Percentiles rank a stretch among this genome's conserved stretches.
phyloP scores from a whole-genome alignment of 306 rosid species.

The Begonia peltatifolia region DNA sequence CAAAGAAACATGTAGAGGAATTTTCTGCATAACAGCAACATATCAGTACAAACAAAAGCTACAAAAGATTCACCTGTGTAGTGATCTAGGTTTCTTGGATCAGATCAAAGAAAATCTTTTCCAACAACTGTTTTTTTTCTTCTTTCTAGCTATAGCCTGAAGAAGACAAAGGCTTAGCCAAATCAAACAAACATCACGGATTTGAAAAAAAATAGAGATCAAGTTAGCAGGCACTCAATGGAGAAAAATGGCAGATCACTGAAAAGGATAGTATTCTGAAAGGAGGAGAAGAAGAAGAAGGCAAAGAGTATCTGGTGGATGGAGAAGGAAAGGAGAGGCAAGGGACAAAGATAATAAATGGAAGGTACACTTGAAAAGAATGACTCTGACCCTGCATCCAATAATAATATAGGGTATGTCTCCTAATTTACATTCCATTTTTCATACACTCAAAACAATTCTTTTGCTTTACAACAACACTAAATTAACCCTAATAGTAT shows the following conservation, averaged over 20 bases:
- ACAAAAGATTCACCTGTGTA: constrained; percentile 4
- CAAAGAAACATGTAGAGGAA: not conserved
- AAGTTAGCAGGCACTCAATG: no score
- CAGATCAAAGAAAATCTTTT: constrained; percentile 2
- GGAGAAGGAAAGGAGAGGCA: constrained; percentile 77
- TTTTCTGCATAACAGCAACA: no score
- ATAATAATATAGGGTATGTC: constrained; percentile 58
- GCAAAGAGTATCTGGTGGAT: constrained; percentile 58
- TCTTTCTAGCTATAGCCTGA: not conserved
- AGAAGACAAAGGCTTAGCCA: no score
- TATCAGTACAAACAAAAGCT: constrained; percentile 1
- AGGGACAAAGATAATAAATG: constrained; percentile 93
- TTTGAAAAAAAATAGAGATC: no score
- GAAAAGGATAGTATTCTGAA: constrained; percentile 16
- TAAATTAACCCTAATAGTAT: no score
- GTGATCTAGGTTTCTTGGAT: constrained; percentile 15
- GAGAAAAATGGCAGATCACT: constrained; percentile 13
- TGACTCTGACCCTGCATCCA: constrained; percentile 78
- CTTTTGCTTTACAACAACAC: no score
- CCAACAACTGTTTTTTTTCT: not conserved
- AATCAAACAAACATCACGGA: no score
- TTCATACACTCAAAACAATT: constrained; percentile 15
- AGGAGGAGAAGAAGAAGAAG: constrained; percentile 11
- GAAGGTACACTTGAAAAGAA: constrained; percentile 72
- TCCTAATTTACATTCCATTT: constrained; percentile 37